Conservation (phyloP, 805 yeast genomes). For the Kuraishia ogatae region DNA sequence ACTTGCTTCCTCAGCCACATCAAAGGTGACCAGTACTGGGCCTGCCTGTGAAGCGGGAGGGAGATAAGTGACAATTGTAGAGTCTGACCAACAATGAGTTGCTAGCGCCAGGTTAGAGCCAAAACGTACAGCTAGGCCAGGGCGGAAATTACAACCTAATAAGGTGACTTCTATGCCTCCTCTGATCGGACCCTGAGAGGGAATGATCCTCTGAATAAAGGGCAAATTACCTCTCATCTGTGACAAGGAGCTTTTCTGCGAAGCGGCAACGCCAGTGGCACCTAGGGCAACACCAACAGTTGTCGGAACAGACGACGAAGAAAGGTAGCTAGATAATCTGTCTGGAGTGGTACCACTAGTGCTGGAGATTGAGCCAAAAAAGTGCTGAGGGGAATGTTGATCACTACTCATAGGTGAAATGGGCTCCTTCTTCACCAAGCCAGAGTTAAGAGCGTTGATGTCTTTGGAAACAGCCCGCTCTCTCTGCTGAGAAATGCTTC, state of each 20-base stretch:
- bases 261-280: neutral
- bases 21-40: constrained; percentile 83
- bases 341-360: constrained; percentile 24
- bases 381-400: constrained; percentile 19
- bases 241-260: constrained; percentile 1
- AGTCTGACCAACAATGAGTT: constrained; percentile 93
- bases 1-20: constrained; percentile 21
- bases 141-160: constrained; percentile 78
- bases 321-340: constrained; percentile 5
- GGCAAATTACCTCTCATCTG: constrained; percentile 27
- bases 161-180: constrained; percentile 96
- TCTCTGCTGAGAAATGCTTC: constrained; percentile 2
- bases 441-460: neutral
- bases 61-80: constrained; percentile 85
- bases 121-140: constrained; percentile 76
- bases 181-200: constrained; percentile 90
- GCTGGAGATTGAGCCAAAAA: constrained; percentile 19
- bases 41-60: constrained; percentile 91
- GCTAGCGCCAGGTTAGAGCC: constrained; percentile 75
- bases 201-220: constrained; percentile 77
- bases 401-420: constrained; percentile 19
- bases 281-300: neutral
- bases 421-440: constrained; percentile 16
- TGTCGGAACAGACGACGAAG: constrained; percentile 5
- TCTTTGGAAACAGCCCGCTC: neutral